Base-by-base conservation (phyloP, 2,329 filamentous ascomycete genomes). In the Achaetomium macrosporum region DNA sequence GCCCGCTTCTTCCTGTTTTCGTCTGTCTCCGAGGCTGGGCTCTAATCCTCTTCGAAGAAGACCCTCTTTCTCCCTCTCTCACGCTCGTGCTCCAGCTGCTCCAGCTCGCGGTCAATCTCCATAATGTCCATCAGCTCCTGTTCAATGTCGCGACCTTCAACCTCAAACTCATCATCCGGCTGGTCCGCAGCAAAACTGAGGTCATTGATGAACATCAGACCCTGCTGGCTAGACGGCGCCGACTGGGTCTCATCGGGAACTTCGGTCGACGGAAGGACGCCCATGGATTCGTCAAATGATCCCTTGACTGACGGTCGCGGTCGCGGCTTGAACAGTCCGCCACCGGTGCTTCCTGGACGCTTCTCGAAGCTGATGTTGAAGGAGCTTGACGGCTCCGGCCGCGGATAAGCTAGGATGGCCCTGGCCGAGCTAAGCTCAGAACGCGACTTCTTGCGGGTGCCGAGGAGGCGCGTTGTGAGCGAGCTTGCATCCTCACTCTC, bases 61-160 rank as follows among this genome's bases (percentile, higher is more conserved):
- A 78, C 76, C 63, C 73, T 73, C 66, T 78, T 79, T 50, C 71
- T 72, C 43, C 74, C 76, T 50, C 69, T 71, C 33, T 71, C 72
- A 42, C 75, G 69, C 33, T 73, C 72, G 37, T 66, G 70, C 50
- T 82, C 76, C 77, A 85, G 71, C 46, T 69, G 72, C 44, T 80
- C 75, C 48, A 85, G 66, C 45, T 76, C 78, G 54, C 79, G 76
- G 59, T 85, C 82, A 61, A 85, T 83, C 59, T 82, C 81, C 74
- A 83, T 79, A 42, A 85, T 81, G 63, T 84, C 81, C 59, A 85
- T 71, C 72, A 83, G 78, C 66, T 83, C 80, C 30, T 74, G 72
- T 62, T 83, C 80, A 12, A 82, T 72, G 51, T 83, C 74, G 31
- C 80, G 70, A 25, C 71, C 69, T 19, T 67, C 64, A 15, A 70